Evolutionary conservation across 176 grass and related monocot genomes (phyloP), one percentile per base, ranked within the genome.

Genomic region (Oropetium thomaeum): DNA sequence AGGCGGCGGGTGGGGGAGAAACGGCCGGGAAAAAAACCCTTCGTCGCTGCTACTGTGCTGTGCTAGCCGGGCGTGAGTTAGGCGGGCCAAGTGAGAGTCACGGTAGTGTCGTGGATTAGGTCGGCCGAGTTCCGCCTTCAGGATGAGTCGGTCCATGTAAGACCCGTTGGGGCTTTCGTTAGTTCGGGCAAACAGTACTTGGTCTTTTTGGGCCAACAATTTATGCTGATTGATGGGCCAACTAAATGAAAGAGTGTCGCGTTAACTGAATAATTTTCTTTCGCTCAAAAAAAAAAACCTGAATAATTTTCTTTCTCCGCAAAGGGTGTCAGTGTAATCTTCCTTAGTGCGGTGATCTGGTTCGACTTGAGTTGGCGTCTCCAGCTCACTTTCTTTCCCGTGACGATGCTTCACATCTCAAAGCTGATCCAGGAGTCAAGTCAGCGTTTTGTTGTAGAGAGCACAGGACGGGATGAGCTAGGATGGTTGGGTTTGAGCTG

Each of bases 401-500:
- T 57, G 67, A 57, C 48, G 37, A 63, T 7, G 59, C 41, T 80
- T 40, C 23, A 5, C 40, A 33, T 5, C 8, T 11, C 34, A 20
- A 7, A 31, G 65, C 41, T 20, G 34, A 19, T 27, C n/a, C 7
- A 65, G 3, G 45, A 23, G 67, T 79, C 75, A 72, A 23, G 67
- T 79, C 75, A 72, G 69, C 28, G 9, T 57, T 54, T 15, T 32
- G 9, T 57, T 54, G 15, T 32, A 34, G 15, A 47, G 29, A 68
- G 51, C 29, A 33, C 58, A 7, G 52, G 23, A 10, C n/a, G 22
- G n/a, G 8, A 26, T n/a, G 6, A 4, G 47, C 14, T 9, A 1
- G 14, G 15, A 16, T 30, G n/a, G 43, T 23, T 25, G 33, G 34
- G 53, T 79, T 79, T 30, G 83, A 74, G 76, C 76, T 80, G 69